phyloP scores from a whole-genome alignment of 192 early-diverging fungal genomes.

The Gaertneriomyces sp. region DNA sequence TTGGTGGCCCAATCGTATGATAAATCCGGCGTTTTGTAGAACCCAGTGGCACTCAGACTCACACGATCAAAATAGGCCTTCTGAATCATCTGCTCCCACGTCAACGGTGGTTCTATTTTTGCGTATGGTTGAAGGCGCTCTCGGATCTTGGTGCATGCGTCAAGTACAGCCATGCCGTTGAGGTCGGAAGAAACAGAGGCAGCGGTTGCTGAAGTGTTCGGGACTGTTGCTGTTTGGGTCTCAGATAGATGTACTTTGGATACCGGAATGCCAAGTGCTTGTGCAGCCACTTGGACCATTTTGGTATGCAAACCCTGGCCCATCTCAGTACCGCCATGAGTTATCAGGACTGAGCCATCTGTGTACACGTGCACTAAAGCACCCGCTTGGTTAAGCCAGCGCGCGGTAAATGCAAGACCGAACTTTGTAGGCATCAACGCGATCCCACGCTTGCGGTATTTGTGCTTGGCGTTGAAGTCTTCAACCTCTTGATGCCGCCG shows the following conservation, averaged over 20 bases:
- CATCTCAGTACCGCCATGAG: slow-evolving; percentile 86
- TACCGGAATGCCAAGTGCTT: slow-evolving; percentile 71
- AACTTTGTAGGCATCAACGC: slow-evolving; percentile 80
- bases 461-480: slow-evolving; percentile 66
- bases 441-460: slow-evolving; percentile 77
- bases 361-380: slow-evolving; percentile 80
- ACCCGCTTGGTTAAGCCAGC: slow-evolving; percentile 79
- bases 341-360: slow-evolving; percentile 77
- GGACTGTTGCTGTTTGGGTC: slow-evolving; percentile 72
- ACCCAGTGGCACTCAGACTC: slow-evolving; percentile 77
- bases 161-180: slow-evolving; percentile 76
- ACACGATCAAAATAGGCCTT: slow-evolving; percentile 75
- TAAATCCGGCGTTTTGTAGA: slow-evolving; percentile 79
- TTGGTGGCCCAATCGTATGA: slow-evolving; percentile 70
- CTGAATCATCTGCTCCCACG: slow-evolving; percentile 54
- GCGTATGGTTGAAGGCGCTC: slow-evolving; percentile 70
- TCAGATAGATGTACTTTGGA: slow-evolving; percentile 63
- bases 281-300: slow-evolving; percentile 78
- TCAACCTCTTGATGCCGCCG: slow-evolving; percentile 55
- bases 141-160: slow-evolving; percentile 71
- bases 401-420: slow-evolving; percentile 71
- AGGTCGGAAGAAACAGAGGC: slow-evolving; percentile 75
- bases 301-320: slow-evolving; percentile 90
- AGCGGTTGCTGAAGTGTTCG: slow-evolving; percentile 77
- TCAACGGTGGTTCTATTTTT: slow-evolving; percentile 50